Base-by-base conservation (phyloP, 257 asterid genomes). In the Solanum etuberosum region DNA sequence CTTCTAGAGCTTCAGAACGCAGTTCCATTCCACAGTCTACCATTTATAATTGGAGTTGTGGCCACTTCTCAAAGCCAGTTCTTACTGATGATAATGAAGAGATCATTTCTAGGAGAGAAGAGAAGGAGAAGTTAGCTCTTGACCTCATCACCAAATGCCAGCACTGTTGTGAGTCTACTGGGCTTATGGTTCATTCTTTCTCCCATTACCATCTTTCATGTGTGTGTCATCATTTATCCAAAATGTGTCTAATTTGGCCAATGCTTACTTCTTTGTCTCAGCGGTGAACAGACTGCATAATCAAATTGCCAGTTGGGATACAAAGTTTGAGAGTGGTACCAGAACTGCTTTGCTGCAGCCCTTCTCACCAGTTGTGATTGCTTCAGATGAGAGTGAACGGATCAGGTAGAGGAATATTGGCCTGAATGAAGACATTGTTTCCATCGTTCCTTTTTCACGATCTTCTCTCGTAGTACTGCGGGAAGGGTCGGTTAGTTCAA, bases 291-390 rank as follows among this genome's bases (percentile, higher is more conserved):
- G 94, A 91, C 91, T 95, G 82, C 90, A 92, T 85, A 93, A 95
- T 92, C 99, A 94, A 93, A 95, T 95, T 88, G 99, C 98, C 25
- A 93, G 99, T 91, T 96, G 98, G 99, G 99, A 96, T 86, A 96
- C 99, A 57, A 93, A 93, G 87, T 96, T 95, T 90, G 98, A 96
- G 92, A 90, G 95, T 46, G 98, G 99, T 88, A 90, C 98, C 85
- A 92, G 87, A 90, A 91, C 94, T 77, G 92, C 96, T 77, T 88
- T 95, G 91, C 91, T 96, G 86, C 98, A 93, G 86, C 98, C 99
- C 67, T 96, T 96, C 92, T 92, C 96, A 31, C 95, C 99, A n/a
- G 88, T 94, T 86, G 99, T 96, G 89, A 85, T 96, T 92, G 98
- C 97, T 88, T 91, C 98, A 42, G 99, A 96, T 92, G 98, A 95